These are phyloP conservation scores for Yarrowia deformans DNA, from an alignment of 805 yeast species.

Conservation along the genomic window DNA sequence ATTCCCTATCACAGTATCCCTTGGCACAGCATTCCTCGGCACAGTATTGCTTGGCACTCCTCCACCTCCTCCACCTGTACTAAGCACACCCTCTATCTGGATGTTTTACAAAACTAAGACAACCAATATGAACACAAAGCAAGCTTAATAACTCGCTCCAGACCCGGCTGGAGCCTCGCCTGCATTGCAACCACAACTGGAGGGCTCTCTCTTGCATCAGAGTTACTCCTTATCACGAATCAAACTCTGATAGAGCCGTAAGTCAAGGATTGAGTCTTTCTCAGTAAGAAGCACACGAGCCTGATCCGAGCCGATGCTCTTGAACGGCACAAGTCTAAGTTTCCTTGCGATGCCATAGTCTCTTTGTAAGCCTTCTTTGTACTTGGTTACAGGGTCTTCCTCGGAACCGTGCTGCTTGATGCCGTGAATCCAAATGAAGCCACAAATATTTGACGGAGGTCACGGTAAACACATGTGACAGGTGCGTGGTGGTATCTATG, in stretches of 20 bases:
- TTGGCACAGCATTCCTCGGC: too few species aligned
- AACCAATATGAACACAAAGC: not conserved
- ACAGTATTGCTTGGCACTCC: slow-evolving; percentile 9
- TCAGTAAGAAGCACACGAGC: too few species aligned
- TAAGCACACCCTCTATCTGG: not conserved
- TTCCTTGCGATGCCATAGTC: not conserved
- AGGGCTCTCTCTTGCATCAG: slow-evolving; percentile 9
- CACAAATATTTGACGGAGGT: not conserved
- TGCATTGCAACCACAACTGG: not conserved
- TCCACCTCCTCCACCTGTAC: slow-evolving; percentile 1
- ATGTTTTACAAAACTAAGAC: not conserved
- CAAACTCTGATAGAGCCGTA: not conserved
- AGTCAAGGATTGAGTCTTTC: too few species aligned
- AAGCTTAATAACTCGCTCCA: not conserved
- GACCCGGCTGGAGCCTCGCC: not conserved
- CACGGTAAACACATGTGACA: too few species aligned
- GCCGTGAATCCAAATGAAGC: not conserved
- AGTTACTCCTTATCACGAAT: slow-evolving; percentile 19
- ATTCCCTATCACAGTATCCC: too few species aligned
- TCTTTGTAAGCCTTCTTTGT: slow-evolving; percentile 2
- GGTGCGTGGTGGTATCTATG: too few species aligned
- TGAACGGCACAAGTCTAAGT: not conserved
- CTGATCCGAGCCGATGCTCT: not conserved
- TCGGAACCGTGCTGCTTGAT: slow-evolving; percentile 6
- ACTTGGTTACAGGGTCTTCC: slow-evolving; percentile 2